Evolutionary conservation across 2,329 filamentous ascomycete species (phyloP).

Genomic region (Cercospora sojina): DNA sequence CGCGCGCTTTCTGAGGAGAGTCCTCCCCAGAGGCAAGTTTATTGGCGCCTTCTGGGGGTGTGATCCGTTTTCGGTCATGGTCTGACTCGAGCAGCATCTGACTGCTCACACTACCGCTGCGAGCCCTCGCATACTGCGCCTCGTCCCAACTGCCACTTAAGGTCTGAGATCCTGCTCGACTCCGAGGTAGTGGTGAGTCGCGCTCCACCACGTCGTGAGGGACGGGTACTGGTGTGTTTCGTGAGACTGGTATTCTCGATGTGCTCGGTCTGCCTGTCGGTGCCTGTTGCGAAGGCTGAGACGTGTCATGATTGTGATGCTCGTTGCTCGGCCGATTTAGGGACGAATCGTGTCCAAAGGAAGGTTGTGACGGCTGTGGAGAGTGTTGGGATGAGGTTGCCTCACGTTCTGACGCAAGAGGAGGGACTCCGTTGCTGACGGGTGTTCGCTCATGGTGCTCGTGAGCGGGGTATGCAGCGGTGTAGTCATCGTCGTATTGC

Average conservation of each 20-base stretch:
- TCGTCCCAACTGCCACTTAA: constrained; percentile 56
- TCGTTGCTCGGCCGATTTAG: constrained; percentile 29
- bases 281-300: constrained; percentile 38
- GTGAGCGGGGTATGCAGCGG: constrained; percentile 25
- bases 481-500: constrained; percentile 26
- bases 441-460: constrained; percentile 28
- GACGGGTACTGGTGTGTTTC: constrained; percentile 74
- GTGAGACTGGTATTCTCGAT: constrained; percentile 85
- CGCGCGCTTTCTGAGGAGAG: constrained; percentile 43
- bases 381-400: not conserved
- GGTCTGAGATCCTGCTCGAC: constrained; percentile 55
- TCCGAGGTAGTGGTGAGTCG: constrained; percentile 65
- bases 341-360: constrained; percentile 63
- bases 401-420: constrained; percentile 5
- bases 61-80: constrained; percentile 36
- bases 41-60: constrained; percentile 40
- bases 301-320: constrained; percentile 37
- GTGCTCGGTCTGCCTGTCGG: constrained; percentile 47
- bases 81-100: constrained; percentile 53
- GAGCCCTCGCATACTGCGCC: constrained; percentile 48
- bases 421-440: not conserved
- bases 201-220: constrained; percentile 70
- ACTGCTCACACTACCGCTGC: constrained; percentile 66
- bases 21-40: constrained; percentile 26
- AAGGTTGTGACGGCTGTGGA: constrained; percentile 32